Percentiles rank a stretch among this genome's conserved stretches.
These are phyloP conservation scores for Penicillium vulpinum DNA, from an alignment of 2,329 filamentous ascomycete genomes.

Conservation along the genomic window DNA sequence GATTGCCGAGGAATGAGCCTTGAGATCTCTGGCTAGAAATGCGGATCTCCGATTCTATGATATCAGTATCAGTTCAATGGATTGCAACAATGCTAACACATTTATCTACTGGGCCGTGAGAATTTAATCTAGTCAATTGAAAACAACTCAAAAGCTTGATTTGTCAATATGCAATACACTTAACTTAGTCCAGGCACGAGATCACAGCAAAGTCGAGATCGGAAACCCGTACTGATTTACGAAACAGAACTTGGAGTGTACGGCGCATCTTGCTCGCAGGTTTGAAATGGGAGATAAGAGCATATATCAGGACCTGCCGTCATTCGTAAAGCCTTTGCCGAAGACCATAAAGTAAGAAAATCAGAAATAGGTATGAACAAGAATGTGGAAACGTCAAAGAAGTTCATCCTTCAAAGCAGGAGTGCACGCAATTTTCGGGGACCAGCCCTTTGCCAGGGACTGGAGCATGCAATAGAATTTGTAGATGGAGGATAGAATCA, in stretches of 20 bases:
- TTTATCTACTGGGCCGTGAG: neutral
- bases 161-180: neutral
- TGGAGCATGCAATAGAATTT: neutral
- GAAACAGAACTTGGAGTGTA: neutral
- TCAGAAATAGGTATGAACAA: neutral
- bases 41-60: neutral
- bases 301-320: neutral
- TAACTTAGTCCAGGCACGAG: neutral
- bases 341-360: neutral
- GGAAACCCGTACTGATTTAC: neutral
- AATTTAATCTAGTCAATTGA: neutral
- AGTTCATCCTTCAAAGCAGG: neutral
- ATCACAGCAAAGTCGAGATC: neutral
- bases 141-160: neutral
- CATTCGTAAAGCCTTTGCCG: slow-evolving; percentile 12
- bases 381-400: neutral
- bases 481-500: neutral
- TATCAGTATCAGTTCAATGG: neutral
- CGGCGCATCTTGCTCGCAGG: neutral
- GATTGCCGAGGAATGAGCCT: neutral
- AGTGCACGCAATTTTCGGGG: neutral
- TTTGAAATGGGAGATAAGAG: neutral
- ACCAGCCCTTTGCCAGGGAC: neutral
- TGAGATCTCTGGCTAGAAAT: neutral
- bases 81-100: neutral